Evolutionary conservation across 2,329 filamentous ascomycete genomes (phyloP).

Genomic region (Blastomyces parvus): DNA sequence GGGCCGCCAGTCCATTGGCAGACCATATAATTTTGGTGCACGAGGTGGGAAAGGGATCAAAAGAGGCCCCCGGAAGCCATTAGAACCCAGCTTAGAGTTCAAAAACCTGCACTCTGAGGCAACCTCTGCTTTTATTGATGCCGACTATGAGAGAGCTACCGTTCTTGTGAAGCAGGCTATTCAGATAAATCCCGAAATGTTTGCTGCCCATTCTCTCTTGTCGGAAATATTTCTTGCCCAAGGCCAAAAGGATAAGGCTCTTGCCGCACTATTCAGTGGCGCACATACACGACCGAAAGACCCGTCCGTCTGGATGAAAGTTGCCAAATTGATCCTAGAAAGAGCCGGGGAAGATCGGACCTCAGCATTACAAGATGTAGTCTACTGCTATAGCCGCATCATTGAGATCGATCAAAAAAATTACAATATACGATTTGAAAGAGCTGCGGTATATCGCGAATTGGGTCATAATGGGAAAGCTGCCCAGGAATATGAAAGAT

Average conservation of each 20-base stretch:
- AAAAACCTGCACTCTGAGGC: conserved; percentile 40
- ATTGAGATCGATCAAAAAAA: conserved; percentile 45
- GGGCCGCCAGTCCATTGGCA: conserved; percentile 11
- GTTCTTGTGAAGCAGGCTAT: conserved; percentile 41
- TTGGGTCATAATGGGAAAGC: conserved; percentile 40
- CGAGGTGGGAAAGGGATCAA: conserved; percentile 29
- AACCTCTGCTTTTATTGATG: conserved; percentile 41
- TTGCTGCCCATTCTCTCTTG: conserved; percentile 50
- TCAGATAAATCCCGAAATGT: conserved; percentile 52
- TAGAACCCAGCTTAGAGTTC: conserved; percentile 42
- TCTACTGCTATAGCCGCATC: conserved; percentile 46
- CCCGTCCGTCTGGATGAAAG: conserved; percentile 47
- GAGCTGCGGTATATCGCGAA: conserved; percentile 48
- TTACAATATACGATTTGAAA: conserved; percentile 45
- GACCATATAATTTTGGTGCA: conserved; percentile 17
- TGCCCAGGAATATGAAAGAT: conserved; percentile 44
- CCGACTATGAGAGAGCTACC: conserved; percentile 37
- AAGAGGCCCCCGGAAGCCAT: conserved; percentile 37
- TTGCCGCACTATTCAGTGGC: conserved; percentile 49
- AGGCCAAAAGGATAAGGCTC: conserved; percentile 48
- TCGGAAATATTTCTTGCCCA: conserved; percentile 49
- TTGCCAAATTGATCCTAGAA: conserved; percentile 47
- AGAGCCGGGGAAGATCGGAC: conserved; percentile 38
- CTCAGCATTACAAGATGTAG: conserved; percentile 38
- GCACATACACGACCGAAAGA: conserved; percentile 49